Evolutionary conservation across 495 filamentous ascomycete species (phyloP), one percentile per base, ranked within the genome.

Genomic region (Oidiodendron maius): DNA sequence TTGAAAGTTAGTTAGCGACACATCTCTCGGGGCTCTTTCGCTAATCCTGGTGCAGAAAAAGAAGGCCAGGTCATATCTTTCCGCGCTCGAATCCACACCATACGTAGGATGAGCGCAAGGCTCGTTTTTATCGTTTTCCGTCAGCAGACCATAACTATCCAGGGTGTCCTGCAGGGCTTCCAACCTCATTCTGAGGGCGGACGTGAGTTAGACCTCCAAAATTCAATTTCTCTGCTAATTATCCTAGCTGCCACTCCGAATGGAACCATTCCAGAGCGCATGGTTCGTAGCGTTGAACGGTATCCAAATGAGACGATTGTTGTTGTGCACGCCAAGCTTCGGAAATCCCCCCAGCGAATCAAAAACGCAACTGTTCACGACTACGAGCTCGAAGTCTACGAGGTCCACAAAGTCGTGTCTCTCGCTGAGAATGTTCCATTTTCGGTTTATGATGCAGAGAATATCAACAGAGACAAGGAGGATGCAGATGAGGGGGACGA

Each of bases 211-310:
- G 6, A 8, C n/a, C 22, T 23, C 17, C 12, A 23, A 10, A 28
- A 1, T 18, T 38, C 15, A 1, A 44, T 10, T 21, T 20, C 22
- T 21, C 2, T 18, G 42, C 48, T 50, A 36, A 50, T 30, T 17
- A 10, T 28, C 12, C 16, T 18, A 51, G 44, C 32, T 9, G 46
- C 36, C 24, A 46, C 50, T 34, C 41, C 41, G 20, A 53, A 53
- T 26, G 39, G 53, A 15, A 54, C 53, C 1, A 56, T 60, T 16
- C 48, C 57, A 2, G 57, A 60, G 24, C 83, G 91, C 68, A 96
- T 97, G 82, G 84, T 95, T 25, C 91, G 95, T 65, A 96, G 86
- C 78, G 82, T 81, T 12, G 81, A 83, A 54, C 82, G 78, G 47
- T 69, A 97, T 50, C 88, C 84, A 50, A 71, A 80, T 32, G 91